Evolutionary conservation across 164 flowering plant genomes (phyloP).

Genomic region (Amborella trichopoda): DNA sequence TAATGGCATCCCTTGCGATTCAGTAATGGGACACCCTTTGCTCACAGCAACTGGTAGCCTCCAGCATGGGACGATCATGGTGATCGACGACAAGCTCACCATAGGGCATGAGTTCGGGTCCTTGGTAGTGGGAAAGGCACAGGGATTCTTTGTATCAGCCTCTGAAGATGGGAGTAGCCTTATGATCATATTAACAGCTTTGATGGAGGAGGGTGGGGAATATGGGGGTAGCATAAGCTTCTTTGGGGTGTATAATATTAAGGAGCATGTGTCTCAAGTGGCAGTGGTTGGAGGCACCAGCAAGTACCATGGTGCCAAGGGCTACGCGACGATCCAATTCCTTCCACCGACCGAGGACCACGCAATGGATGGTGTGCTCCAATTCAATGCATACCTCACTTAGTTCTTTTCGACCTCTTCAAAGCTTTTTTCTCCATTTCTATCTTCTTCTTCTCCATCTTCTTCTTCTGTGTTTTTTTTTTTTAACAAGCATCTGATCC

Average conservation of each 20-base stretch:
- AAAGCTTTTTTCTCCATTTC: no score
- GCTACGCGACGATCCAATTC: slow-evolving; percentile 53
- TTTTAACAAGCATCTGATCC: no score
- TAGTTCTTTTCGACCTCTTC: no score
- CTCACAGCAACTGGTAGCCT: slow-evolving; percentile 29
- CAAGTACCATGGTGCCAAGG: slow-evolving; percentile 58
- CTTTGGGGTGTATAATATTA: slow-evolving; percentile 33
- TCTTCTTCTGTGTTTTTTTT: no score
- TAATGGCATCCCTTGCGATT: no score
- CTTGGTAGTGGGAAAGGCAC: slow-evolving; percentile 50
- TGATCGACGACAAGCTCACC: slow-evolving; percentile 52
- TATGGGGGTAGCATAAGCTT: slow-evolving; percentile 23
- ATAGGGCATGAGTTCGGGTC: slow-evolving; percentile 55
- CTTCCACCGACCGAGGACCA: slow-evolving; percentile 42
- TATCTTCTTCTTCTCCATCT: no score
- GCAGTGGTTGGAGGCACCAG: slow-evolving; percentile 76
- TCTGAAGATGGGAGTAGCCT: slow-evolving; percentile 57
- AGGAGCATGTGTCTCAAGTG: slow-evolving; percentile 25
- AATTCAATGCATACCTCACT: slow-evolving; percentile 36
- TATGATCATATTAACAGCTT: slow-evolving; percentile 51
- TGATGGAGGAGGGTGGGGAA: slow-evolving; percentile 26
- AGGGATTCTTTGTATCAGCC: slow-evolving; percentile 57
- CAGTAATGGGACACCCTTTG: slow-evolving; percentile 26
- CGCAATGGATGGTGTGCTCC: slow-evolving; percentile 54
- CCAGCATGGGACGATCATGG: slow-evolving; percentile 59